Evolutionary conservation across 352 stramenopile genomes (phyloP), one percentile per base, ranked within the genome.

Genomic region (Globisporangium iwayamae): DNA sequence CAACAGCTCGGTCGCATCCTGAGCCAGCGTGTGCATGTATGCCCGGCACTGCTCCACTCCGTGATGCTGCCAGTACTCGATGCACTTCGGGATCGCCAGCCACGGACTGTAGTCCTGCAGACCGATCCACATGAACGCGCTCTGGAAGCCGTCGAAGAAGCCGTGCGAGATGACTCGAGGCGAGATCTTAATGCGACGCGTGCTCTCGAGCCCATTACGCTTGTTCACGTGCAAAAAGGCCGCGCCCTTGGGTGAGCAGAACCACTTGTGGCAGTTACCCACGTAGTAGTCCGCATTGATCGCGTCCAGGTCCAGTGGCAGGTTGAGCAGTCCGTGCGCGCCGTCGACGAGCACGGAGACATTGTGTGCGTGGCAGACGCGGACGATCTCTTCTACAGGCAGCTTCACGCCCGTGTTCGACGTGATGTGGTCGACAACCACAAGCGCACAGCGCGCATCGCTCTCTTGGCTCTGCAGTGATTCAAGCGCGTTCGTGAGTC

Each of bases 181-280:
- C 9, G 69, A 66, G 34, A 89, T 73, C 28, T 52, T 32, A 3
- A 71, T 41, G 4, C 16, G 2, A 7, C 50, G 48, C 16, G 59
- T 71, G 48, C 56, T 41, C 2, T 68, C 32, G 16, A 88, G 20
- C 2, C 46, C 56, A 13, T 67, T 64, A n/a, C 56, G 77, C 57
- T 70, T 72, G 66, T 70, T 87, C 53, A 87, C 84, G 34, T 97
- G 91, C 46, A 98, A 64, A 65, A 98, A 88, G 0, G 86, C 96
- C 0, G 90, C 87, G 4, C 93, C 93, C 46, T 90, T 83, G 4
- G 93, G 83, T 16, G 91, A 90, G 30, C 87, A 94, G 41, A 98
- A 91, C 93, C 94, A 98, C 68, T 98, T 98, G 78, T 98, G 96
- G 69, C 88, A 96, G 75, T 98, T 98, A 34, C 85, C 85, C 2